phyloP scores from a whole-genome alignment of 306 rosid genomes.

The Cucurbita ficifolia region DNA sequence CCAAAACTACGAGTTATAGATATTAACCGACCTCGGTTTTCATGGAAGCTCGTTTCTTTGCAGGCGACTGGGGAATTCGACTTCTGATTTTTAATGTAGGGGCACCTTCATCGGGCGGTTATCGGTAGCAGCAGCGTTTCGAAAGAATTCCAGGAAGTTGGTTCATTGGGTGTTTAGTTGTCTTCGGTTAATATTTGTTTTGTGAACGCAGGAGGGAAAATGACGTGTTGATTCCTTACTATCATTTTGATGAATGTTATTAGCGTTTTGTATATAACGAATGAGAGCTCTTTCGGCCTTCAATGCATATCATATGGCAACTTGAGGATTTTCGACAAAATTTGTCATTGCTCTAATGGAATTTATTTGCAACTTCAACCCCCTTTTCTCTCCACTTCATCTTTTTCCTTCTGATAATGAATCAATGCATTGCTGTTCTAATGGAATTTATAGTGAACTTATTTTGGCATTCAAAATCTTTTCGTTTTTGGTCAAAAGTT shows the following conservation, averaged over 20 bases:
- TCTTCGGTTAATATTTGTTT: conserved; percentile 36
- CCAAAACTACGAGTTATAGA: not conserved
- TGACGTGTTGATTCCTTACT: conserved; percentile 23
- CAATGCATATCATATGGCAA: conserved; percentile 18
- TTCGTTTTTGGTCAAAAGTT: too few relatives aligned
- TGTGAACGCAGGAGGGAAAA: conserved; percentile 41
- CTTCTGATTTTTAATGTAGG: conserved; percentile 47
- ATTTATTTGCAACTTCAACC: conserved; percentile 27
- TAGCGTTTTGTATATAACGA: conserved; percentile 70
- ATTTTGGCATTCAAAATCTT: too few relatives aligned
- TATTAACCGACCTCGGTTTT: not conserved
- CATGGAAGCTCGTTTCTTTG: conserved; percentile 6
- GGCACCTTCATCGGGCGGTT: conserved; percentile 7
- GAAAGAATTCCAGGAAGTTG: conserved; percentile 18
- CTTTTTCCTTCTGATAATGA: conserved; percentile 8
- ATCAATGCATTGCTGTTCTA: conserved; percentile 11
- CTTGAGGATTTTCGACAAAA: conserved; percentile 27
- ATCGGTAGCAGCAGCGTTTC: conserved; percentile 10
- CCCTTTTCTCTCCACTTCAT: conserved; percentile 19
- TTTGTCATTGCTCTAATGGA: conserved; percentile 33
- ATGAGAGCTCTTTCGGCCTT: conserved; percentile 55
- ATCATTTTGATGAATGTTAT: conserved; percentile 47
- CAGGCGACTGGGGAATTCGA: conserved; percentile 99
- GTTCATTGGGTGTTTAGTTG: conserved; percentile 19
- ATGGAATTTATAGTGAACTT: too few relatives aligned